Base-by-base conservation (phyloP, 768 basidiomycete species). In the Termitomyces bulborhizus region DNA sequence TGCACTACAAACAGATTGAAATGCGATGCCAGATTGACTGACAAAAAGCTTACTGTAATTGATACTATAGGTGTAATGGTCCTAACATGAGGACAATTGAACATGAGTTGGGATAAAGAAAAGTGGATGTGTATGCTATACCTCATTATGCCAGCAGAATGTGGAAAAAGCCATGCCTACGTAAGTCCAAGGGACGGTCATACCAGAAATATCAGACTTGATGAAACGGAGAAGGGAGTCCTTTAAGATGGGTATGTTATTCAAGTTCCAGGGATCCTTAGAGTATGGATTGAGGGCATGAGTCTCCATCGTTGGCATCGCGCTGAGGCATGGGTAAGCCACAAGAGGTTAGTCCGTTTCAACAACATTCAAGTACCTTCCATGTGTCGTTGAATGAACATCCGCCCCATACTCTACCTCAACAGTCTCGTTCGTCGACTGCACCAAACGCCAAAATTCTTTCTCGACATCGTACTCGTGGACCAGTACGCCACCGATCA, bases 371-470 rank as follows among this genome's bases (percentile, higher is more conserved):
- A 57, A 45, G 31, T 69, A 95, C 94, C 93, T 98, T 70, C 96
- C 96, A 63, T 98, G 93, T 7, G 91, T 96, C 1, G 94, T 95
- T 8, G 94, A 96, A 71, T 98, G 95, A 34, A 99, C 88, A 69
- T 99, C 97, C 1, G 97, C 97, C n/a, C 97, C 97, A 66, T 99
- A 99, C 70, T 99, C 97, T 34, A 98, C 87, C 69, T 99, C 97
- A 16, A 99, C 94, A 0, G 92, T 95, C 67, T 98, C 95, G 42
- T 80, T 75, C 54, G 83, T 81, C 16, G 88, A 89, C 69, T 97
- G 90, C 9, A 98, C 94, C 49, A 99, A 80, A 34, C 94, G 81
- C 97, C 97, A 99, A 64, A 98, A 99, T 69, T 99, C 96, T 46
- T 79, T 77, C 76, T 99, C 97, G 9, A 98, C 83, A 61, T 98